phyloP scores from a whole-genome alignment of 2,329 filamentous ascomycete genomes.

The Aspergillus hiratsukae region DNA sequence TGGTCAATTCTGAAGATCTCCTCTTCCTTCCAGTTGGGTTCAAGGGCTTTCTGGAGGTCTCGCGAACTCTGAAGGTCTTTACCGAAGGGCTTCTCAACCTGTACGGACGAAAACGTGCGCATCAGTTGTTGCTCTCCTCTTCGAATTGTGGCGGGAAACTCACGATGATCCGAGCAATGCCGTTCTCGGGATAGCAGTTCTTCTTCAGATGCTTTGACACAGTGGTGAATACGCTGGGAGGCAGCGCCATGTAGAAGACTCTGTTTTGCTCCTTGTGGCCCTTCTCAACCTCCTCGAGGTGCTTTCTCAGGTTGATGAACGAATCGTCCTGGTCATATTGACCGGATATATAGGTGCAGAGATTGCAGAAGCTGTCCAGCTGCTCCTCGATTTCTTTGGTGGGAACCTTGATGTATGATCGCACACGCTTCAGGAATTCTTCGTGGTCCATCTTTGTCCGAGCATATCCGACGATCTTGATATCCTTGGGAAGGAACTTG shows the following conservation, averaged over 20 bases:
- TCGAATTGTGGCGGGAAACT: constrained; percentile 30
- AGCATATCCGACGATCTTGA: constrained; percentile 97
- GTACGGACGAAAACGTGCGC: constrained; percentile 10
- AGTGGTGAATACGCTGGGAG: constrained; percentile 94
- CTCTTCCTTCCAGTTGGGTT: constrained; percentile 97
- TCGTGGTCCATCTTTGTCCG: constrained; percentile 98
- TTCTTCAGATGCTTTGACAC: constrained; percentile 96
- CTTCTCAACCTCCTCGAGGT: constrained; percentile 80
- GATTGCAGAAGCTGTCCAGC: constrained; percentile 78
- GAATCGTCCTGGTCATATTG: constrained; percentile 98
- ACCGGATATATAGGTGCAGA: constrained; percentile 92
- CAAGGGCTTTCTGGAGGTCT: constrained; percentile 88
- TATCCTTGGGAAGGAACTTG: constrained; percentile 94
- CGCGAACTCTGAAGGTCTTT: constrained; percentile 94
- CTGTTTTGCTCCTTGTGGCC: constrained; percentile 79
- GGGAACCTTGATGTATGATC: constrained; percentile 97
- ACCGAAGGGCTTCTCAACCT: constrained; percentile 99
- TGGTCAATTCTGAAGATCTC: constrained; percentile 99
- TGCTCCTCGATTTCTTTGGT: constrained; percentile 97
- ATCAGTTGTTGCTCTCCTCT: constrained; percentile 16
- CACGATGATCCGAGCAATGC: constrained; percentile 91
- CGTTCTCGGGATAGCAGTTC: constrained; percentile 89
- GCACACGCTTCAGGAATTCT: constrained; percentile 90
- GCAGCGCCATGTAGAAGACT: constrained; percentile 98
- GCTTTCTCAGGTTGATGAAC: constrained; percentile 78